Base-by-base conservation (phyloP, 768 basidiomycete genomes). In the Kwoniella heveanensis region DNA sequence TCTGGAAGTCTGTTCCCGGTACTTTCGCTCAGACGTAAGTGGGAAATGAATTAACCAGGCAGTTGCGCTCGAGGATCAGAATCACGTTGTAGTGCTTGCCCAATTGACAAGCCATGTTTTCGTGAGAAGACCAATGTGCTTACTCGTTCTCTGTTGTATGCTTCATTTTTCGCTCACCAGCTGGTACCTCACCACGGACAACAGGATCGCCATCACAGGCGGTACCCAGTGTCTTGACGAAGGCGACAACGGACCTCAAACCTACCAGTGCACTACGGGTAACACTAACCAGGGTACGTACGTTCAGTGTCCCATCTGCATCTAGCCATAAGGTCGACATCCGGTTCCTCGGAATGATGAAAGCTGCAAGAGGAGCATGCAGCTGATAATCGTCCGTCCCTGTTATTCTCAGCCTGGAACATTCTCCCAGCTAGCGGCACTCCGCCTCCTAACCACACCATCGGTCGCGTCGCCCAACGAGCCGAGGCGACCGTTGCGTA, bases 221-320 rank as follows among this genome's bases (percentile, higher is more conserved):
- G 73, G 73, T 22, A 65, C 62, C 51, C 70, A 71, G 57, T 76
- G 74, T 48, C 50, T 70, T 3, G 68, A 70, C 60, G 58, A 67
- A 48, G 64, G 66, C 17, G 30, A 57, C 22, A 52, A 27, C 26
- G 62, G 62, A 19, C 62, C 65, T 6, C 76, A 78, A 64, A 76
- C 76, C 6, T 76, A 76, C 63, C 72, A 77, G 62, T 79, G 79
- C 60, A 73, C 72, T 7, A 70, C 74, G 27, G 66, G 70, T 24
- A 77, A 74, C 65, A 77, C 71, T 57, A 77, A 80, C 56, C 79
- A 80, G 54, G 52, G 71, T 72, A 39, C 32, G 71, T 13, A 32
- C 7, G 7, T 69, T 25, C 15, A n/a, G n/a, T n/a, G n/a, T n/a
- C n/a, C n/a, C n/a, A n/a, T n/a, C n/a, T n/a, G n/a, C n/a, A n/a